Conservation (phyloP, 2,329 filamentous ascomycete genomes). For the Sordariomycetes sp. region DNA sequence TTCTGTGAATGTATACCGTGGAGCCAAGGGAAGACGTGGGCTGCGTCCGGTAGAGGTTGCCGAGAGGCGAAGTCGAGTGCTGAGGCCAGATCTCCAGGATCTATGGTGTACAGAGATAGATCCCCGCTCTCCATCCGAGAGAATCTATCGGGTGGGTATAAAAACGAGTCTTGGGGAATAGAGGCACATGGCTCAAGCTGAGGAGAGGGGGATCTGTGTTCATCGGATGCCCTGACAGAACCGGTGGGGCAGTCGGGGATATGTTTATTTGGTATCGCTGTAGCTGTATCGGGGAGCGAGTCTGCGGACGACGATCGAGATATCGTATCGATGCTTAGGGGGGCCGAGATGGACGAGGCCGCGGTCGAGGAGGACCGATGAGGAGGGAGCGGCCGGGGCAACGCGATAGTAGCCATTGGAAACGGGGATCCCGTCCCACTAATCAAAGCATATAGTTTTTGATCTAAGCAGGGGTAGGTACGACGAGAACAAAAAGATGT, state of each 20-base stretch:
- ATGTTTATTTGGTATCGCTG: conserved; percentile 68
- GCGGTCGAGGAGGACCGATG: conserved; percentile 28
- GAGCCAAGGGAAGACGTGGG: conserved; percentile 89
- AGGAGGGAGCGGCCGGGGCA: conserved; percentile 31
- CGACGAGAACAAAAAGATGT: neutral
- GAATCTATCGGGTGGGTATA: conserved; percentile 61
- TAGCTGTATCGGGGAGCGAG: conserved; percentile 12
- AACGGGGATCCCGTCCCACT: neutral
- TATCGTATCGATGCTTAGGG: neutral
- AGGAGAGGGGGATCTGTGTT: conserved; percentile 9
- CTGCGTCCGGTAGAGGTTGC: conserved; percentile 72
- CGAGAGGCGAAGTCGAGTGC: conserved; percentile 65
- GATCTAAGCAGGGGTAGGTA: neutral
- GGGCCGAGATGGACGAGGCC: neutral
- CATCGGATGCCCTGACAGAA: conserved; percentile 37
- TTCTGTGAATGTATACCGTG: conserved; percentile 88
- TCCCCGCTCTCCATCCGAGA: conserved; percentile 33
- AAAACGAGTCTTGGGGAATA: conserved; percentile 50
- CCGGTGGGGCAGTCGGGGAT: conserved; percentile 81
- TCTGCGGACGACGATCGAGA: conserved; percentile 8
- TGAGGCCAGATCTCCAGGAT: conserved; percentile 51
- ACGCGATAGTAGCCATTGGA: conserved; percentile 40
- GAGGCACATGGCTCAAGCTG: neutral
- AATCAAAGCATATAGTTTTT: neutral
- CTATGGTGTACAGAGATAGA: conserved; percentile 59